Base-by-base conservation (phyloP, 495 filamentous ascomycete species). In the Xeromyces bisporus region DNA sequence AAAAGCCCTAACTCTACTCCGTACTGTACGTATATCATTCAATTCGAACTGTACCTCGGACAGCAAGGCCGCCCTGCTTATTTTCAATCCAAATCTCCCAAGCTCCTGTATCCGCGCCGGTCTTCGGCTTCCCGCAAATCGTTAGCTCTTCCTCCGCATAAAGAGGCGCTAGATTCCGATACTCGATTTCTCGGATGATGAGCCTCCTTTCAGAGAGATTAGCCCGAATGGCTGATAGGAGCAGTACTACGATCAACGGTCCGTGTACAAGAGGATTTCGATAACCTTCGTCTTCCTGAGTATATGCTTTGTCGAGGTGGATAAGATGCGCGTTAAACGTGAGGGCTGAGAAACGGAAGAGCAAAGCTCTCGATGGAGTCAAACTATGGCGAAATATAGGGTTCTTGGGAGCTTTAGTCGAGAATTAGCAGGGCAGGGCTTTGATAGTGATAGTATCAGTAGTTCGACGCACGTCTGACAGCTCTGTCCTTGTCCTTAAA, bases 311-410 rank as follows among this genome's bases (percentile, higher is more conserved):
- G 47, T 92, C 80, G n/a, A 89, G 63, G 42, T 93, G 84, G 34
- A 92, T 91, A 4, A 63, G 56, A 46, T 92, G 84, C 4, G 81
- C 78, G 49, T 93, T 93, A 64, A 78, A 83, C 3, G 76, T 83
- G 11, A 93, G 64, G 0, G 80, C 80, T 17, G 74, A 81, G 55
- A 78, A 92, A n/a, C 80, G 72, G 53, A 85, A 87, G 17, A 93
- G 67, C 0, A 92, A 60, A 14, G 64, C 55, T 3, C 64, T 54
- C 10, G 71, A 73, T 0, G 81, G 80, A 0, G 43, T 57, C 10
- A 91, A 55, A 1, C 51, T 55, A 45, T 77, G 66, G 11, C 58
- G 64, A 40, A 75, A 74, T n/a, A 68, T 58, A 2, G 77, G 64
- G 7, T 49, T 21, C 5, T 48, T 38, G 3, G 56, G 54, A 15